Evolutionary conservation across 495 filamentous ascomycete genomes (phyloP).

Genomic region (Cryomyces minteri): DNA sequence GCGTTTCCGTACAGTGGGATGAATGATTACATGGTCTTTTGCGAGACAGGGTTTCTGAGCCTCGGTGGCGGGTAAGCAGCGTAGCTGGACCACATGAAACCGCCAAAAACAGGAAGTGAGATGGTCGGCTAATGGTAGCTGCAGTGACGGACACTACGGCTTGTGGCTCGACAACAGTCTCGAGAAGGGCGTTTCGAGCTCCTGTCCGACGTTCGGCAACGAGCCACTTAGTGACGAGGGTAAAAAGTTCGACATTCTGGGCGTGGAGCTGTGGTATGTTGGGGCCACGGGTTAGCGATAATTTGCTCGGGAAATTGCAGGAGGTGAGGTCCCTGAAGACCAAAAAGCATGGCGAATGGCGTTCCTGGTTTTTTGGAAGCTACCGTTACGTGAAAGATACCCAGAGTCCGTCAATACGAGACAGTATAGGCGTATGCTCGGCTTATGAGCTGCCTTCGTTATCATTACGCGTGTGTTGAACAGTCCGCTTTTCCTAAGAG

Average conservation of each 20-base stretch:
- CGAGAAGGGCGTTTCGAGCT: constrained; percentile 63
- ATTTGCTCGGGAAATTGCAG: too few species aligned
- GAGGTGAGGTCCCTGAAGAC: too few species aligned
- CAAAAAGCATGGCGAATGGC: too few species aligned
- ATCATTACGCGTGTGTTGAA: too few species aligned
- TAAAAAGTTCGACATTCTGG: constrained; percentile 77
- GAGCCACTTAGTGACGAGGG: constrained; percentile 91
- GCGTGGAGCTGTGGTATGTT: constrained; percentile 85
- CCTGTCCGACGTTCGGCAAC: constrained; percentile 84
- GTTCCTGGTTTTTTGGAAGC: too few species aligned
- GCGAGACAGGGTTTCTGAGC: constrained; percentile 68
- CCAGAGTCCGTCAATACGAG: too few species aligned
- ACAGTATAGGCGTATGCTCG: too few species aligned
- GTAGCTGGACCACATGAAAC: background rate
- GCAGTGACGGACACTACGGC: constrained; percentile 71
- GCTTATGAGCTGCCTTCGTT: too few species aligned
- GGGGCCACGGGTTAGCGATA: constrained; percentile 15
- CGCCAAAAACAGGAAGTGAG: background rate
- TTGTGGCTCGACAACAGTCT: constrained; percentile 85
- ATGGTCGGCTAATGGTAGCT: constrained; percentile 1
- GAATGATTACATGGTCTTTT: constrained; percentile 94
- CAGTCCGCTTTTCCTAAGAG: too few species aligned
- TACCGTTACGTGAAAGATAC: too few species aligned
- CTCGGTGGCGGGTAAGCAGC: constrained; percentile 56
- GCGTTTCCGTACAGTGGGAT: constrained; percentile 90